phyloP scores from a whole-genome alignment of 2,329 filamentous ascomycete genomes.

The Cephalotrichum gorgonifer region DNA sequence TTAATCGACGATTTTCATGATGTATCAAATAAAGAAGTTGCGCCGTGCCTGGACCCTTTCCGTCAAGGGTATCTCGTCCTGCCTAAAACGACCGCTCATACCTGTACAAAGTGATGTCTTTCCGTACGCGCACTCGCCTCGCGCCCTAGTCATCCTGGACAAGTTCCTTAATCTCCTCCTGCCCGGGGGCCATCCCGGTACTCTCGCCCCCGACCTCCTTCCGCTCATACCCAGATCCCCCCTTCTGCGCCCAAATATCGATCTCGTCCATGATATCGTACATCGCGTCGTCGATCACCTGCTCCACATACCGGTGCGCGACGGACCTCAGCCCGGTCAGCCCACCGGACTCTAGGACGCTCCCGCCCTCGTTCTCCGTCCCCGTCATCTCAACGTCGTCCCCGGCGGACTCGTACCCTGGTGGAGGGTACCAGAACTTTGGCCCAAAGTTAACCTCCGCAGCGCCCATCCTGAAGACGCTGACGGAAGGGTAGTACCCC shows the following conservation, averaged over 20 bases:
- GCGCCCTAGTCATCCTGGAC: conserved; percentile 46
- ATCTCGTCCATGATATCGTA: conserved; percentile 94
- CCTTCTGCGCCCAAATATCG: conserved; percentile 74
- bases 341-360: conserved; percentile 15
- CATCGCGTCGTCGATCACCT: conserved; percentile 88
- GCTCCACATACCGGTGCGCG: conserved; percentile 75
- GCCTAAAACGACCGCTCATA: background rate
- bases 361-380: conserved; percentile 26
- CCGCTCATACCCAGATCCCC: conserved; percentile 36
- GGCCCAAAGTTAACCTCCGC: conserved; percentile 92
- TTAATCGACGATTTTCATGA: background rate
- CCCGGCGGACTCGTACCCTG: conserved; percentile 34
- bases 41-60: background rate
- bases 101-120: too few species aligned
- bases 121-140: too few species aligned
- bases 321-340: conserved; percentile 37
- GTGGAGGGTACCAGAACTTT: conserved; percentile 81
- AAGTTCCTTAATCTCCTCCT: conserved; percentile 54
- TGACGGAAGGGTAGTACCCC: conserved; percentile 90
- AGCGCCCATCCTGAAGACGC: conserved; percentile 82
- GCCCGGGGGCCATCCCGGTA: conserved; percentile 30
- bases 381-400: conserved; percentile 24
- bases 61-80: background rate
- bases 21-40: background rate
- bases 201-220: conserved; percentile 33